Conservation (phyloP, 2,329 filamentous ascomycete genomes). For the Pseudogymnoascus sp. region DNA sequence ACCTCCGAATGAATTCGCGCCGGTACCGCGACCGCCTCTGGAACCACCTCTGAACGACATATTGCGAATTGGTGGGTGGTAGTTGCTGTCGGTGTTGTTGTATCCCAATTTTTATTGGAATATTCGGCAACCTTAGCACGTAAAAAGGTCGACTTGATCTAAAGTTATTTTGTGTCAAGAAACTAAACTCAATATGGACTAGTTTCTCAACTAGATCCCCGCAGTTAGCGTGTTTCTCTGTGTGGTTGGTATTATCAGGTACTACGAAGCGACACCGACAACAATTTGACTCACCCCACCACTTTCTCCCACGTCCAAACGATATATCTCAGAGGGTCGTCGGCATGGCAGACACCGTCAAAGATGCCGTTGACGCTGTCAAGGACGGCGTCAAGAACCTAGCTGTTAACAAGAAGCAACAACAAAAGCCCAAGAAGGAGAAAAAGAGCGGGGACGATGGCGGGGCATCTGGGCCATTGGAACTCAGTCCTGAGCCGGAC, state of each 20-base stretch:
- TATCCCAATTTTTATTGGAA: slow-evolving; percentile 9
- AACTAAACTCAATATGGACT: neutral
- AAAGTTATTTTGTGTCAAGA: slow-evolving; percentile 10
- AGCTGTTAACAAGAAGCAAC: slow-evolving; percentile 37
- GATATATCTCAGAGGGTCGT: neutral
- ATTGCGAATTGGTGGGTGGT: slow-evolving; percentile 32
- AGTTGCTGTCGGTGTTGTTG: slow-evolving; percentile 8
- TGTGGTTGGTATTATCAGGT: neutral
- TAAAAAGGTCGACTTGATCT: slow-evolving; percentile 8
- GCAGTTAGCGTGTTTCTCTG: neutral
- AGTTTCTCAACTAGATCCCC: slow-evolving; percentile 8
- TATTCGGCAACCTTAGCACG: slow-evolving; percentile 9
- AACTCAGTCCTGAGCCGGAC: slow-evolving; percentile 53
- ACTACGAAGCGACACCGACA: slow-evolving; percentile 9
- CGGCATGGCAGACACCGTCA: slow-evolving; percentile 41
- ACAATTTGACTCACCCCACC: slow-evolving; percentile 10
- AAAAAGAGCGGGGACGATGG: slow-evolving; percentile 41
- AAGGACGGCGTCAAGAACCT: slow-evolving; percentile 54
- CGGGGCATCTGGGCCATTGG: slow-evolving; percentile 35
- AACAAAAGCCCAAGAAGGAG: slow-evolving; percentile 41
- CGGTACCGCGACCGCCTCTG: slow-evolving; percentile 39
- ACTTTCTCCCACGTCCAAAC: neutral
- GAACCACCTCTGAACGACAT: slow-evolving; percentile 51
- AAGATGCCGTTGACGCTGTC: slow-evolving; percentile 41
- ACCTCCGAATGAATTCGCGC: slow-evolving; percentile 42